A percentile compares a stretch with the other conserved stretches of the same genome.
phyloP scores from a whole-genome alignment of 306 rosid species.

The Echinosophora koreensis region DNA sequence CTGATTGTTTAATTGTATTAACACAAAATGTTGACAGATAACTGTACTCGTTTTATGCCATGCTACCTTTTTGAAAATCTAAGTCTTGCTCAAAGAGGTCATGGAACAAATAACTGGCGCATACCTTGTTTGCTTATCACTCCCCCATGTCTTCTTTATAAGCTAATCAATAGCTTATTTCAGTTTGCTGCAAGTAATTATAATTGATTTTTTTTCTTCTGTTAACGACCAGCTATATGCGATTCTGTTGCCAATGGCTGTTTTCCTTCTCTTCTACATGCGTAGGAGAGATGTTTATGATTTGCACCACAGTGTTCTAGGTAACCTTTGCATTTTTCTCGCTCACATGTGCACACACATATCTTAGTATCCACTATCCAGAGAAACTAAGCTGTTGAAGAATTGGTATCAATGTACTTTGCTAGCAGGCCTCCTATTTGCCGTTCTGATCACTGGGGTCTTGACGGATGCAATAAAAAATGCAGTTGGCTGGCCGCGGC shows the following conservation, averaged over 20 bases:
- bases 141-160: background rate
- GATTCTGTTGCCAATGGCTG: conserved; percentile 74
- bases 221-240: conserved; percentile 71
- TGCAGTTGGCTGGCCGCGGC: conserved; percentile 96
- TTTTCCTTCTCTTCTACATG: conserved; percentile 69
- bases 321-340: conserved; percentile 50
- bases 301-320: conserved; percentile 85
- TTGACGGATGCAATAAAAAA: conserved; percentile 84
- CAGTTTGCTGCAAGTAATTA: conserved; percentile 20
- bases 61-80: background rate
- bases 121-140: background rate
- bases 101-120: background rate
- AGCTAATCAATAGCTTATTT: conserved; percentile 4
- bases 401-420: conserved; percentile 30
- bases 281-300: conserved; percentile 90
- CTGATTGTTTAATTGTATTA: background rate
- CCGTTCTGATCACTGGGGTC: conserved; percentile 80
- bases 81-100: conserved; percentile 9
- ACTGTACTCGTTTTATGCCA: background rate
- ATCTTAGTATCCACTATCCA: background rate
- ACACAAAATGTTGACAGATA: background rate
- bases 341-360: background rate
- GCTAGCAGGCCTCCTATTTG: conserved; percentile 76
- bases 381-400: conserved; percentile 12
- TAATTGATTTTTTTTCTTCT: conserved; percentile 27